Base-by-base conservation (phyloP, 139 green algal genomes). In the Haematococcus lacustris region DNA sequence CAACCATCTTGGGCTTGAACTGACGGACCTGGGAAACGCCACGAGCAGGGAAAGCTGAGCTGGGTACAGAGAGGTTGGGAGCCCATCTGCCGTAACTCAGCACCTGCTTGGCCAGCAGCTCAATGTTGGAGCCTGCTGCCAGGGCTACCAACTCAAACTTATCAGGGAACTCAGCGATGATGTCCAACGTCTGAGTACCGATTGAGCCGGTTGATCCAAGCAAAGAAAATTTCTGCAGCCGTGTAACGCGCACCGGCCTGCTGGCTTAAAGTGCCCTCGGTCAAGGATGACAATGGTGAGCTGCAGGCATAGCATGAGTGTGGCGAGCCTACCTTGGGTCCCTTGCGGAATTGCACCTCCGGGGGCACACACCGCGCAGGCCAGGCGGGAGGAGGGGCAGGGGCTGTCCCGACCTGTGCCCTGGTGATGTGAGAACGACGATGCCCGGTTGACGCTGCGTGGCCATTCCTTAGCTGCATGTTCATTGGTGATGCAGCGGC, bases 121-220 rank as follows among this genome's bases (percentile, higher is more conserved):
- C 82, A 17, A 98, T 74, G 80, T 99, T 99, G 53, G 83, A 82
- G 25, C 95, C 95, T 4, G 96, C 96, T 17, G 89, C 84, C 60
- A 99, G 73, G 13, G 96, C 96, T n/a, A 95, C 88, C 9, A 99
- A 73, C 71, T 88, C 77, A 71, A 97, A 97, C 71, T 91, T 88
- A 43, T 98, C 93, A 21, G 90, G 90, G 84, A 96, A 82, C 86
- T 99, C 96, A 1, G 79, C 87, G 30, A 94, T 90, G 71, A 99
- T 99, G 83, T 99, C 95, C 71, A 99, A 82, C 1, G 96, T 98
- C 80, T 99, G 95, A 40, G 96, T 99, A 72, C 96, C 96, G 69
- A 99, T 99, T 51, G 91, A 97, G 59, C 96, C 96, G 2, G 86
- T 94, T 13, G 87, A 93, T 23, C 92, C 92, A 39, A 99, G 75